phyloP scores from a whole-genome alignment of 179 eudicot genomes.

The Beta corolliflora region DNA sequence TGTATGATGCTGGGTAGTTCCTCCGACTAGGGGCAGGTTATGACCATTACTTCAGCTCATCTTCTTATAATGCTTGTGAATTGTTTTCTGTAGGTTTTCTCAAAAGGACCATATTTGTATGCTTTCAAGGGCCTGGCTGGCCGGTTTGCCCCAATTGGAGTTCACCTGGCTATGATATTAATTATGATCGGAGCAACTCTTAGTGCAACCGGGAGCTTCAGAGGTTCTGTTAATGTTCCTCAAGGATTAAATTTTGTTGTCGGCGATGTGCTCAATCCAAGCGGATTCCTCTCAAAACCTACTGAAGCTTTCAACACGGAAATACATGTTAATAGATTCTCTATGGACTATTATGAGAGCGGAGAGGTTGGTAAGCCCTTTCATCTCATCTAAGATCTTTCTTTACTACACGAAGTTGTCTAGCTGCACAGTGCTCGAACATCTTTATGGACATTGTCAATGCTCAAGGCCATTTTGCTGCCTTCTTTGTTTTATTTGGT shows the following conservation, averaged over 20 bases:
- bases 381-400: constrained; percentile 5
- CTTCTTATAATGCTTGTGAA: constrained; percentile 9
- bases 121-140: constrained; percentile 97
- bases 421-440: neutral
- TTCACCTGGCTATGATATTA: constrained; percentile 82
- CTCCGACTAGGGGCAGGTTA: neutral
- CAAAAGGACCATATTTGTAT: constrained; percentile 85
- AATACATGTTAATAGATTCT: constrained; percentile 85
- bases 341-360: constrained; percentile 89
- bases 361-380: constrained; percentile 74
- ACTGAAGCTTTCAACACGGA: constrained; percentile 78
- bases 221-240: constrained; percentile 89
- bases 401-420: neutral
- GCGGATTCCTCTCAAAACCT: constrained; percentile 83
- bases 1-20: neutral
- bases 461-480: neutral
- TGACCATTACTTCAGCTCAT: neutral
- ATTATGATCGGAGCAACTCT: constrained; percentile 95
- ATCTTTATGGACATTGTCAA: neutral
- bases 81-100: constrained; percentile 60
- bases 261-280: constrained; percentile 88
- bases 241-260: constrained; percentile 91
- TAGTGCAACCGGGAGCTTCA: constrained; percentile 92
- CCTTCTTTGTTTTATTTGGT: constrained; percentile 7
- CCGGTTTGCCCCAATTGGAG: constrained; percentile 94